Evolutionary conservation across 208 protist species (phyloP).

Genomic region (Paratrypanosoma confusum): DNA sequence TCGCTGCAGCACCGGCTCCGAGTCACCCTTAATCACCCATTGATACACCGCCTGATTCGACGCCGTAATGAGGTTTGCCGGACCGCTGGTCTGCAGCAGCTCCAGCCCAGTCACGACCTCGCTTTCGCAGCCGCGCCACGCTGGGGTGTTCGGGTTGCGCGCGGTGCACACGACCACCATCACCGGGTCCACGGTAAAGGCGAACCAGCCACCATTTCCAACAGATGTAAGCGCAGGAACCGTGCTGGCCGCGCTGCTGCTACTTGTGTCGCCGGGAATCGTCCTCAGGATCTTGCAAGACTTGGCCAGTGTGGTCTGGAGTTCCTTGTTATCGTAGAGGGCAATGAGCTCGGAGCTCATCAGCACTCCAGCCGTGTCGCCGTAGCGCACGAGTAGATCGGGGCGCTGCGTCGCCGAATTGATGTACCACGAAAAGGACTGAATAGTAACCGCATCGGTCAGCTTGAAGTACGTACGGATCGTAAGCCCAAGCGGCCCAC

Average conservation of each 20-base stretch:
- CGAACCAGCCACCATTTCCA: constrained; percentile 63
- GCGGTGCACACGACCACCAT: constrained; percentile 66
- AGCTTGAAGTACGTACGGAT: constrained; percentile 71
- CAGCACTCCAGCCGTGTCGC: constrained; percentile 49
- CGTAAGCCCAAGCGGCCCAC: constrained; percentile 17
- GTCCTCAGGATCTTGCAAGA: constrained; percentile 43
- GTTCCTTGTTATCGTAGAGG: constrained; percentile 21
- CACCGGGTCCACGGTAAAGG: constrained; percentile 64
- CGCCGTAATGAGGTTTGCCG: constrained; percentile 44
- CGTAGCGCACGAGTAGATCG: constrained; percentile 70
- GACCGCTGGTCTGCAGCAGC: constrained; percentile 48
- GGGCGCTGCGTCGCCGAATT: constrained; percentile 43
- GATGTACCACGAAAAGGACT: constrained; percentile 75
- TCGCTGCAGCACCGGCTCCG: constrained; percentile 58
- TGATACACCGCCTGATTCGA: constrained; percentile 31
- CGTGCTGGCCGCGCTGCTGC: constrained; percentile 3
- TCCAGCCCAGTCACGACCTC: constrained; percentile 33
- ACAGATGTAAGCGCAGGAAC: constrained; percentile 32
- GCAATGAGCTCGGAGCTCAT: constrained; percentile 68
- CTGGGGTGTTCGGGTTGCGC: constrained; percentile 66
- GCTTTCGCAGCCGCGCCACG: constrained; percentile 60
- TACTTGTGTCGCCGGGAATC: constrained; percentile 19
- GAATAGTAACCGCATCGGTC: constrained; percentile 45
- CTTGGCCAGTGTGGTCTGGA: constrained; percentile 33
- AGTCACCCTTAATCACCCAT: constrained; percentile 57